A percentile compares a stretch with the other conserved stretches of the same genome.
Conservation (phyloP, 2,329 filamentous ascomycete genomes). For the Domatiomyces globalis region DNA sequence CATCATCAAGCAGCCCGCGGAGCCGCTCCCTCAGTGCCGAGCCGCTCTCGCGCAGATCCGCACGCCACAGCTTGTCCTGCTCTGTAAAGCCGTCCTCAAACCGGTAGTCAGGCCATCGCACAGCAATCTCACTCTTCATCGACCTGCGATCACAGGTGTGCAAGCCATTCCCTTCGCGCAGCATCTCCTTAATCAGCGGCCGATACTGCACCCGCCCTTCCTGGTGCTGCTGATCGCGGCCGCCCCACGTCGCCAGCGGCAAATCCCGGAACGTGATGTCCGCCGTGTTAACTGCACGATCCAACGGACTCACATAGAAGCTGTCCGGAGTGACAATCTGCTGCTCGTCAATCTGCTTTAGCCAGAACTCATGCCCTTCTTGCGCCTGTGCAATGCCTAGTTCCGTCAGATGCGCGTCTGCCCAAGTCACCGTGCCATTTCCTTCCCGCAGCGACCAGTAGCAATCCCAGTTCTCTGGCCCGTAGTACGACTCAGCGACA, state of each 20-base stretch:
- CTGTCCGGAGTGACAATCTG: conserved; percentile 39
- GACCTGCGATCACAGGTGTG: conserved; percentile 50
- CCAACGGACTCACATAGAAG: conserved; percentile 46
- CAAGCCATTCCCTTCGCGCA: conserved; percentile 46
- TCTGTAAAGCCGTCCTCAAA: conserved; percentile 44
- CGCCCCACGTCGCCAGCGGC: conserved; percentile 24
- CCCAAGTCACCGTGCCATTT: conserved; percentile 37
- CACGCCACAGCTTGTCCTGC: conserved; percentile 39
- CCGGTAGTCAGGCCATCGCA: conserved; percentile 28
- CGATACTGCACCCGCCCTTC: conserved; percentile 20
- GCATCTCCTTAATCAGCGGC: conserved; percentile 44
- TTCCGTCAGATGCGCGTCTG: conserved; percentile 44
- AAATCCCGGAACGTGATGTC: conserved; percentile 35
- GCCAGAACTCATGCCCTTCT: conserved; percentile 36
- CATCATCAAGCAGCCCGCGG: conserved; percentile 35
- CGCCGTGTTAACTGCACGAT: conserved; percentile 43
- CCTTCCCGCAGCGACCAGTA: conserved; percentile 47
- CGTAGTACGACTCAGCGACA: conserved; percentile 45
- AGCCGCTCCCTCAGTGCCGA: conserved; percentile 35
- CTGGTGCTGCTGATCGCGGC: neutral
- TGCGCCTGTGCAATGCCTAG: conserved; percentile 39
- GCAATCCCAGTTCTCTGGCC: conserved; percentile 46
- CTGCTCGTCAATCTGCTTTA: conserved; percentile 30
- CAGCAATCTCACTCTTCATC: conserved; percentile 32
- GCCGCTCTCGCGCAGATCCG: conserved; percentile 36